Evolutionary conservation across 345 rosid genomes (phyloP), one percentile per base, ranked within the genome.

Genomic region (Pugionium cornutum): DNA sequence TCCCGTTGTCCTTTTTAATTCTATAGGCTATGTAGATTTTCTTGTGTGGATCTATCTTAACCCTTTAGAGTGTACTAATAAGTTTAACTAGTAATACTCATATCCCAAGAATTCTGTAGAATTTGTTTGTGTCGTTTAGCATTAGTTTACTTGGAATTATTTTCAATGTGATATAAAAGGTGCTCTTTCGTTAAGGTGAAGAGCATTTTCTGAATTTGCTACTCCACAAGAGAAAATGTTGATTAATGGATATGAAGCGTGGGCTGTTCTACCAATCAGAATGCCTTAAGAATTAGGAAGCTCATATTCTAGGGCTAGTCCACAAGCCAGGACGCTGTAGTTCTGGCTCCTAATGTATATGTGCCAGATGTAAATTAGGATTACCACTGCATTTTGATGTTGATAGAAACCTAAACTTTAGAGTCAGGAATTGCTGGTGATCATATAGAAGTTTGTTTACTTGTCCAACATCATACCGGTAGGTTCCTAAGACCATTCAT

Each of bases 381-480:
- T 18, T 18, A 18, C 18, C 18, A 18, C 18, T 56, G 46, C 34
- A 37, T 39, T 56, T 56, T 30, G 45, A 30, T 9, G 61, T 56
- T 56, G 2, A 37, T 56, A 27, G 26, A 6, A 42, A 18, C 44
- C 60, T 55, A 37, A n/a, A 26, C 31, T 2, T 55, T 55, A 36
- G 25, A 55, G 10, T 36, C 32, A 54, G 43, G 43, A 54, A 36
- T 11, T 35, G 11, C 43, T 54, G 30, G 18, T 54, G 7, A 4
- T 28, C 43, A 54, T 35, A 54, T 35, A 54, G 4, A 54, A 54
- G 43, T 6, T 25, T 35, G 42, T 26, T 53, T 53, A 53, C 42
- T 53, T 35, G 58, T 34, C 58, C 58, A 25, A 18, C 58, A 53
- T 53, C 18, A 18, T 18, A 18, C 18, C 18, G 18, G 18, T 36